Evolutionary conservation across 2,329 filamentous ascomycete genomes (phyloP), one percentile per base, ranked within the genome.

Genomic region (Aulographum hederae): DNA sequence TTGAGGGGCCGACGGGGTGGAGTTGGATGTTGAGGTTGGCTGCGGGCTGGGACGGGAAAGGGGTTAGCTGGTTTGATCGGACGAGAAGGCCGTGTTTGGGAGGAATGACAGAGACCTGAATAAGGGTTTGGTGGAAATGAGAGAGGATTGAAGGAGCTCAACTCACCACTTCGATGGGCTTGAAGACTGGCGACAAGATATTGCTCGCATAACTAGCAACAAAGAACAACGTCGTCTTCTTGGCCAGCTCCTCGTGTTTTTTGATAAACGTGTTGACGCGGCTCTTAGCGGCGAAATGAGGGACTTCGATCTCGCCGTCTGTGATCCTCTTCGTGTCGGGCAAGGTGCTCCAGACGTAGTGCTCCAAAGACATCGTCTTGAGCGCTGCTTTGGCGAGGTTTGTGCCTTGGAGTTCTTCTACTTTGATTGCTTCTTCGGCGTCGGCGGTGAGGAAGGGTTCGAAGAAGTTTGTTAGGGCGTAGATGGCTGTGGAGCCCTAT

Each of bases 401-500:
- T 33, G 46, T 51, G 1, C 47, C 40, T 32, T 59, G 54, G 5
- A 14, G 31, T 11, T n/a, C 20, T 29, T 35, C 34, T n/a, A 28
- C 11, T 3, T 35, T 27, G n/a, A 11, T 15, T 14, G n/a, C n/a
- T n/a, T n/a, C 28, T n/a, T 33, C 4, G 16, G 20, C 5, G 4
- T 61, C 57, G 0, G 56, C 51, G 3, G 56, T 50, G 42, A 58
- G 57, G 41, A 66, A 66, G 2, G 57, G 53, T 33, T 65, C 58
- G 58, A 61, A 70, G 46, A 63, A 70, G 38, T 70, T 58, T 0
- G 66, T 71, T 30, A 67, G 60, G 36, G 55, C 54, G 46, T 69
- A 71, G 37, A 71, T 65, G 35, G 58, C 43, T 35, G 60, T 56
- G 13, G 63, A 63, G n/a, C n/a, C n/a, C n/a, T n/a, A n/a, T n/a